Evolutionary conservation across 1,139 yeast genomes (phyloP).

Genomic region (Saccharomyces pastorianus): DNA sequence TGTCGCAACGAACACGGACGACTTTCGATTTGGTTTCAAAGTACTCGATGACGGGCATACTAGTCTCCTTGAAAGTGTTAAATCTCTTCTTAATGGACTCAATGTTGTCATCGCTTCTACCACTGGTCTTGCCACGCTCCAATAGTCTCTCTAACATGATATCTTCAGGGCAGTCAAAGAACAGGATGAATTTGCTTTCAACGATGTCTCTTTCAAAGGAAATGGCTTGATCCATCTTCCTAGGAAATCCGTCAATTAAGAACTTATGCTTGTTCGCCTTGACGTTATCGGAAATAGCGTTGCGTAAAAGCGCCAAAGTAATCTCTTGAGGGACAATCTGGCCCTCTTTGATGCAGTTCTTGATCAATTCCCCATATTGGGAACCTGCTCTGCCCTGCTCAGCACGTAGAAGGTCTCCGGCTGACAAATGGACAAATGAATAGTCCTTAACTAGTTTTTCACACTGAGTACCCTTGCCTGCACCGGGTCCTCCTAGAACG

Average conservation of each 20-base stretch:
- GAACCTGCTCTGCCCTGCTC: constrained; percentile 83
- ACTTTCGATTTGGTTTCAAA: constrained; percentile 71
- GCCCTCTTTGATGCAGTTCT: constrained; percentile 78
- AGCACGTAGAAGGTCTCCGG: constrained; percentile 89
- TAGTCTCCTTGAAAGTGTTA: constrained; percentile 74
- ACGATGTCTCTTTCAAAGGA: constrained; percentile 82
- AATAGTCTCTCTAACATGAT: constrained; percentile 80
- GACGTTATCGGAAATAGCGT: constrained; percentile 58
- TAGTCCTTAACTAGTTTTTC: constrained; percentile 71
- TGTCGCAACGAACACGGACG: constrained; percentile 69
- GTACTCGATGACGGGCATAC: constrained; percentile 90
- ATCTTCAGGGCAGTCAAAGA: constrained; percentile 88
- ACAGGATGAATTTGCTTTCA: constrained; percentile 67
- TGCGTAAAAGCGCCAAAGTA: constrained; percentile 72
- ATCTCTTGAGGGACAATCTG: constrained; percentile 92
- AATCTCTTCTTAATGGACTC: constrained; percentile 88
- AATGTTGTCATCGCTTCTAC: constrained; percentile 85
- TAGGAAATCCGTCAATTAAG: constrained; percentile 91
- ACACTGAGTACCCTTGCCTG: constrained; percentile 97
- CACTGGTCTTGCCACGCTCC: constrained; percentile 91
- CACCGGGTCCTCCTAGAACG: constrained; percentile 80
- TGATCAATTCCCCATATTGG: constrained; percentile 77
- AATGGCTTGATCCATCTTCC: constrained; percentile 95
- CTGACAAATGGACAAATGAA: constrained; percentile 81
- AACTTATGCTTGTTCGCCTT: constrained; percentile 50